Evolutionary conservation across 23 red algal species (phyloP).

Genomic region (Chondrus crispus): DNA sequence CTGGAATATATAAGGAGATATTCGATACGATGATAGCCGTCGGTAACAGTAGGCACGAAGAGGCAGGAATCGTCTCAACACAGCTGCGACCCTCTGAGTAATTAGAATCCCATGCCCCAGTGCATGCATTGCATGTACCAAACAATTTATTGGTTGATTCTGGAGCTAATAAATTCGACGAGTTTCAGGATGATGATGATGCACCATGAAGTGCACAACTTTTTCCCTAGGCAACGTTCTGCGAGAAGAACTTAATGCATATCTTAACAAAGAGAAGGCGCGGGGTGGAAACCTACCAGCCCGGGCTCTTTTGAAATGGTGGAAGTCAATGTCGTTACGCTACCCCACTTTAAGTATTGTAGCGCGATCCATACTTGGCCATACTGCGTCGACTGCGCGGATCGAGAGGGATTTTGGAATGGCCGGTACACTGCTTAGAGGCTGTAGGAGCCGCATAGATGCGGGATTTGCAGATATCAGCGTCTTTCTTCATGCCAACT

Average conservation of each 20-base stretch:
- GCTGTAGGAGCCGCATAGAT: background rate
- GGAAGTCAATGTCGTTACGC: background rate
- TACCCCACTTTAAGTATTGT: background rate
- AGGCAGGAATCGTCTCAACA: background rate
- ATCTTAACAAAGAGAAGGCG: background rate
- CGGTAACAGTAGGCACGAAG: background rate
- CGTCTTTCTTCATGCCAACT: constrained; percentile 4
- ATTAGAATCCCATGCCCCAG: background rate
- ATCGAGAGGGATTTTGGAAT: background rate
- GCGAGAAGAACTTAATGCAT: background rate
- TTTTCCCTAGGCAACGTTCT: background rate
- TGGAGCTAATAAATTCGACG: too few species aligned
- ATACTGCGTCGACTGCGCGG: background rate
- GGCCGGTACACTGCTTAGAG: background rate
- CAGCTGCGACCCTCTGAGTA: background rate
- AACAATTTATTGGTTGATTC: background rate
- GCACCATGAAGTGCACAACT: background rate
- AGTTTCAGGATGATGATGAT: background rate
- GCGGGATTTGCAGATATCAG: background rate
- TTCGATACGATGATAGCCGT: background rate
- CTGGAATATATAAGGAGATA: background rate
- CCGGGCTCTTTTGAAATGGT: background rate
- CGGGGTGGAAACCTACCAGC: background rate
- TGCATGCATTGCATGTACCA: background rate
- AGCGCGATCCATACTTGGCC: background rate